A percentile compares a stretch with the other conserved stretches of the same genome.
Evolutionary conservation across 495 filamentous ascomycete genomes (phyloP).

Genomic region (Tuber microsphaerosporum): DNA sequence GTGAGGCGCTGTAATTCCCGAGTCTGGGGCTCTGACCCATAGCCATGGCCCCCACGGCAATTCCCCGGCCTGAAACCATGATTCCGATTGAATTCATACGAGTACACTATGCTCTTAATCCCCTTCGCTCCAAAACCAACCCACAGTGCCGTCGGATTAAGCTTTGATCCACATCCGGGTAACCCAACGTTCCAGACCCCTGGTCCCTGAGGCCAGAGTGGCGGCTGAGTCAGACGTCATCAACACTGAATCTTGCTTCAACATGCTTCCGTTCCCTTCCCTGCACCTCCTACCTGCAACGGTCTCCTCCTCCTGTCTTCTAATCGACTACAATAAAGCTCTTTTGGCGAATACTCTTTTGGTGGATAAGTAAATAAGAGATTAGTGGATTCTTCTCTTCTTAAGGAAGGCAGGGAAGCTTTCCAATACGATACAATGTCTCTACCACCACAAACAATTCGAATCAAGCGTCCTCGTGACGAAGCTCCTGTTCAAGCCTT

Average conservation of each 20-base stretch:
- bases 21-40: neutral
- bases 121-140: neutral
- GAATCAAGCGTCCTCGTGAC: constrained; percentile 40
- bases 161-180: neutral
- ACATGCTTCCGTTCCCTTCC: neutral
- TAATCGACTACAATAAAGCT: neutral
- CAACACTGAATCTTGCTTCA: neutral
- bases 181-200: neutral
- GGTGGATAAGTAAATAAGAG: neutral
- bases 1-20: too few species aligned
- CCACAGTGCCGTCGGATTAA: neutral
- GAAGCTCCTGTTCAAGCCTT: constrained; percentile 37
- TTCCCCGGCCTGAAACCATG: neutral
- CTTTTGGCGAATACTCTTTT: neutral
- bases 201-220: neutral
- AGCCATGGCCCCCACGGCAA: neutral
- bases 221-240: neutral
- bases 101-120: neutral
- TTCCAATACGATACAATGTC: constrained; percentile 17
- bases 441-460: constrained; percentile 37
- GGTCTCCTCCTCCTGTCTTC: neutral
- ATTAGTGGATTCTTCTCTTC: neutral
- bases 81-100: neutral
- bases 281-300: neutral
- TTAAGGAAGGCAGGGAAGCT: neutral